Conservation (phyloP, 2,329 filamentous ascomycete genomes). For the Atkinsonella hypoxylon region DNA sequence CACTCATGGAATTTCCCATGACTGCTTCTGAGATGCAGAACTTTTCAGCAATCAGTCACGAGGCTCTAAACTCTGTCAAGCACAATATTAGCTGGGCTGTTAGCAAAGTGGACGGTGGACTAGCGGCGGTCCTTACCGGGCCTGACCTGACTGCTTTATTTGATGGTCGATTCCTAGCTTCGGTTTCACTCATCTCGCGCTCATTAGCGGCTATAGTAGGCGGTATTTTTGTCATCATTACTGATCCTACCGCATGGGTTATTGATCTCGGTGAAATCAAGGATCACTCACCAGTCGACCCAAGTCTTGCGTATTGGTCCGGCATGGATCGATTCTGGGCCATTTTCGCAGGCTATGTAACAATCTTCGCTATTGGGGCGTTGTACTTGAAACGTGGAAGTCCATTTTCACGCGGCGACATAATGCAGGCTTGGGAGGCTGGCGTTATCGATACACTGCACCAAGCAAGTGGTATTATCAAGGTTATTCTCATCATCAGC, state of each 20-base stretch:
- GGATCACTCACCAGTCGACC: slow-evolving; percentile 30
- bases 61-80: slow-evolving; percentile 52
- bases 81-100: slow-evolving; percentile 32
- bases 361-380: slow-evolving; percentile 61
- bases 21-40: slow-evolving; percentile 55
- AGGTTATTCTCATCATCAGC: slow-evolving; percentile 95
- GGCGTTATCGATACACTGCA: slow-evolving; percentile 71
- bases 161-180: slow-evolving; percentile 8
- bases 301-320: slow-evolving; percentile 55
- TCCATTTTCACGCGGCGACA: slow-evolving; percentile 48
- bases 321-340: slow-evolving; percentile 55
- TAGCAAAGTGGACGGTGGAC: slow-evolving; percentile 22
- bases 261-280: slow-evolving; percentile 40
- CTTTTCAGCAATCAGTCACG: slow-evolving; percentile 66
- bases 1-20: slow-evolving; percentile 38
- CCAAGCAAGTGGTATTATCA: slow-evolving; percentile 93
- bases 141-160: slow-evolving; percentile 24
- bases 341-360: slow-evolving; percentile 68
- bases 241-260: slow-evolving; percentile 44
- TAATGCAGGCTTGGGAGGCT: slow-evolving; percentile 57
- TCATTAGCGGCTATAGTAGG: slow-evolving; percentile 12
- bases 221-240: slow-evolving; percentile 16
- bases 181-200: not conserved
- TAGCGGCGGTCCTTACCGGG: slow-evolving; percentile 31
- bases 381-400: slow-evolving; percentile 67